Evolutionary conservation across 371 early-diverging fungal genomes (phyloP), one percentile per base, ranked within the genome.

Genomic region (Rhizomucor pusillus): DNA sequence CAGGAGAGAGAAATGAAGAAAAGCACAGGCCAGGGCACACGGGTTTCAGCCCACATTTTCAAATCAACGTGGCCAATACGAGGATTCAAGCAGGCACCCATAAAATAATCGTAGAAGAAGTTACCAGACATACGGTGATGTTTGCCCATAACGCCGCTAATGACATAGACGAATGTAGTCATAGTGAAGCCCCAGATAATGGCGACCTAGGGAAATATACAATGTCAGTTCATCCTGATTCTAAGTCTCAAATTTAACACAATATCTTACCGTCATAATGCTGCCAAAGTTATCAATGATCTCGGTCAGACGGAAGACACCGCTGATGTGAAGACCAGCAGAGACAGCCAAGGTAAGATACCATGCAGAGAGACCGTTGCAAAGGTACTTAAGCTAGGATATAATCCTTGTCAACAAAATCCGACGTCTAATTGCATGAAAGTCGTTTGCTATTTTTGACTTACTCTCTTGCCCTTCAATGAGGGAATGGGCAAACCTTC

Each of bases 1-100:
- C 81, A 82, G 62, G 78, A 84, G 58, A 77, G 76, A 59, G 73
- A 84, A 39, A 80, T 85, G 66, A 73, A 92, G 64, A 69, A 90
- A 33, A 73, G 79, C 39, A 88, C 79, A 68, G 73, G 88, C 90
- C 80, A 93, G 49, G 77, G 90, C 47, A 47, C 87, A 83, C 68
- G 90, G 54, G 88, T 84, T 75, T 93, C 93, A 55, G 86, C 88
- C 69, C 92, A 86, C 76, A 88, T 88, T 81, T 94, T 94, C 59
- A 93, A 69, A 62, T 94, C 93, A 19, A 92, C 73, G 52, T 69
- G 67, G 25, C 82, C 81, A 34, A 84, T 64, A 43, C 92, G 87
- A 46, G 93, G 94, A 71, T 92, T 92, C 54, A 88, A 73, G 43
- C 69, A 65, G 47, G 75, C 83, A 49, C 89, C 89, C 83, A 89